phyloP scores from a whole-genome alignment of 768 basidiomycete genomes.

The Suillus subalutaceus region DNA sequence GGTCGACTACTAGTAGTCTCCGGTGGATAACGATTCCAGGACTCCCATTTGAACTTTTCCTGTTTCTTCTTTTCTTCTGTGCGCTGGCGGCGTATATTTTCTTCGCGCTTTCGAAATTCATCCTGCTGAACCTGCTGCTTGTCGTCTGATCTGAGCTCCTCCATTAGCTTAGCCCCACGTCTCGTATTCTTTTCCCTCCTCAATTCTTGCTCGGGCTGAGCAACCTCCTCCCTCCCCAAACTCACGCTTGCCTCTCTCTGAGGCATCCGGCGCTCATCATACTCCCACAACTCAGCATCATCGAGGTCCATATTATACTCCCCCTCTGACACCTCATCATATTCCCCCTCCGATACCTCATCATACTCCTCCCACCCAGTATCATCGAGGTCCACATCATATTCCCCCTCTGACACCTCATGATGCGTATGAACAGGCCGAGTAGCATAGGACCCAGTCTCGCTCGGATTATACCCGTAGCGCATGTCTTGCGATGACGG shows the following conservation, averaged over 20 bases:
- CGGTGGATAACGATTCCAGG: constrained; percentile 26
- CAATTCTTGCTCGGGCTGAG: constrained; percentile 35
- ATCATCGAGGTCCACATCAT: constrained; percentile 37
- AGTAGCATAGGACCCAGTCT: constrained; percentile 13
- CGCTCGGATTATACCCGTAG: constrained; percentile 22
- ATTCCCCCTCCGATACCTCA: constrained; percentile 32
- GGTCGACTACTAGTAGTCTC: constrained; percentile 23
- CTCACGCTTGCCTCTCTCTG: constrained; percentile 34
- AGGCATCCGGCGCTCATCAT: constrained; percentile 34
- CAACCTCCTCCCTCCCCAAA: constrained; percentile 32
- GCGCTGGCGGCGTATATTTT: constrained; percentile 13
- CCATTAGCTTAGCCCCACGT: constrained; percentile 24
- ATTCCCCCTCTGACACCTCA: constrained; percentile 33
- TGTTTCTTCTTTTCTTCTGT: constrained; percentile 20
- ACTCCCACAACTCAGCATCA: constrained; percentile 31
- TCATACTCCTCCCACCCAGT: constrained; percentile 29
- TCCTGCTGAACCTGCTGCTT: constrained; percentile 21
- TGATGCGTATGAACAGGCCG: constrained; percentile 29
- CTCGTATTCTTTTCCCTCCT: constrained; percentile 40
- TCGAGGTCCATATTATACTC: constrained; percentile 36
- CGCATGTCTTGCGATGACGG: constrained; percentile 36
- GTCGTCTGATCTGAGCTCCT: constrained; percentile 30
- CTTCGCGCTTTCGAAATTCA: constrained; percentile 33
- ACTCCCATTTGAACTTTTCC: constrained; percentile 25
- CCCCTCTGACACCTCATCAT: constrained; percentile 31